Conservation (phyloP, 106 monocot species). For the Hemerocallis citrina region DNA sequence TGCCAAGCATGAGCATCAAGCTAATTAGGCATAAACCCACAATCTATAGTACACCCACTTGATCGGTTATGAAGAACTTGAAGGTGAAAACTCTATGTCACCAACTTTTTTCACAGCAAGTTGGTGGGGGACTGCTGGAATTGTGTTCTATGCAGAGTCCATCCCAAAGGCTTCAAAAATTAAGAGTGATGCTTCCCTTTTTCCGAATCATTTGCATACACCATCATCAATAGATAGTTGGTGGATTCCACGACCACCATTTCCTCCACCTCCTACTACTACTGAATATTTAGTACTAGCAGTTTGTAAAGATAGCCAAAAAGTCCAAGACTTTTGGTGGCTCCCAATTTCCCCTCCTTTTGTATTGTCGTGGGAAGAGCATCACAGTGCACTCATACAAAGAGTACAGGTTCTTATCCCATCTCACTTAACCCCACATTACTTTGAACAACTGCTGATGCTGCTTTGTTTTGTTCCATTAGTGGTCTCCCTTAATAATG, state of each 20-base stretch:
- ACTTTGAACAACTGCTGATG: no score
- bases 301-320: no score
- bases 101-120: constrained; percentile 1
- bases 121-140: not conserved
- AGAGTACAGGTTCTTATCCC: not conserved
- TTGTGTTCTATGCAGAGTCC: no score
- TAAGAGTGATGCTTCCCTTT: no score
- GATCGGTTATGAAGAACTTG: not conserved
- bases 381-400: constrained; percentile 16
- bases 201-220: not conserved
- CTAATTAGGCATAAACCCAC: no score
- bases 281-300: not conserved
- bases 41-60: no score
- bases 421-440: no score
- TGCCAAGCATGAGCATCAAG: no score
- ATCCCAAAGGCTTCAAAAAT: not conserved
- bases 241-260: not conserved
- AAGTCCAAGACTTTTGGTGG: no score
- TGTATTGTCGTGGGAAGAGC: constrained; percentile 16
- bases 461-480: no score
- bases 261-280: not conserved
- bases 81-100: not conserved
- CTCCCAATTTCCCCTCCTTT: not conserved
- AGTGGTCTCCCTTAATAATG: no score
- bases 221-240: no score